Base-by-base conservation (phyloP, 768 basidiomycete species). In the Amanita muscaria region DNA sequence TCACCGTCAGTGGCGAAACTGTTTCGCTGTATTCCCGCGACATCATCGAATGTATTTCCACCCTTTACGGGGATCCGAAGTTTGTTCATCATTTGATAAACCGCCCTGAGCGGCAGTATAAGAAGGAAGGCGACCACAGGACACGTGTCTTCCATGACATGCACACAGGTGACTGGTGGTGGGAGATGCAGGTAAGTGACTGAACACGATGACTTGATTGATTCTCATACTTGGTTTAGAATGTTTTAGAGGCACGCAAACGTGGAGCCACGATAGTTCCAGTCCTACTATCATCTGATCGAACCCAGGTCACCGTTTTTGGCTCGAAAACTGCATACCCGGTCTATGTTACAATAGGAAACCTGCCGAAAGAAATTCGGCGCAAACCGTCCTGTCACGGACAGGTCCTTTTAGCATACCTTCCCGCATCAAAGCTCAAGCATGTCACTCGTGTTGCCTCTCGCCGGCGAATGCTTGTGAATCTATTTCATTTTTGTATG, bases 161-260 rank as follows among this genome's bases (percentile, higher is more conserved):
- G 63, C 59, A 72, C 33, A 74, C 70, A 0, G 70, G 67, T 0
- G 61, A 64, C 36, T 77, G 74, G 74, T 75, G 73, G 74, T 75
- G 73, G 72, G 37, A 38, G 6, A 66, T 60, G 1, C 74, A 75
- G 60, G 73, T 73, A 48, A 19, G 63, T 52, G 25, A 16, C 24
- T 19, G n/a, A 14, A 9, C 15, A 6, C 29, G 19, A n/a, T 18
- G 16, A 15, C 24, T 31, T 22, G n/a, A 24, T 7, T 30, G 14
- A 30, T 16, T 40, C 8, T n/a, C 37, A 48, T 30, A 16, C 7
- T 23, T 44, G n/a, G 18, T 22, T 30, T 18, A 64, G 62, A 49
- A 46, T 31, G 35, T 38, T 1, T 23, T 65, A 4, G 61, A 64
- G 29, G 37, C 42, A 4, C 22, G 42, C 1, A 52, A 46, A 15